Conservation (phyloP, 2,329 filamentous ascomycete genomes). For the Alternaria infectoria region DNA sequence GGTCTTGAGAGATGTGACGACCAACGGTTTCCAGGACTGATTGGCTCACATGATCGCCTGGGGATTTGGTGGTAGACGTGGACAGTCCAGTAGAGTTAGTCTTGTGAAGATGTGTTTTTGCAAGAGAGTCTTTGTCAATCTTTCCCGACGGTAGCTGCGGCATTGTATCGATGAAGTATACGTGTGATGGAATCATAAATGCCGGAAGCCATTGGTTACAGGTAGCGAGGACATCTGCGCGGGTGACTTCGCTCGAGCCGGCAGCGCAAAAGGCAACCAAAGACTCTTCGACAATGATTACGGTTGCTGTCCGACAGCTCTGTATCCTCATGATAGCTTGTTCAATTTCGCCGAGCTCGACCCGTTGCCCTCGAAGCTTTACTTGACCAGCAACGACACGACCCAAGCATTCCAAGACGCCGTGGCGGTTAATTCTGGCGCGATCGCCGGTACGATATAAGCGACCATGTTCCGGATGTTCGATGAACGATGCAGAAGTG, state of each 20-base stretch:
- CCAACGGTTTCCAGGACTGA: constrained; percentile 53
- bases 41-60: constrained; percentile 13
- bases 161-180: constrained; percentile 68
- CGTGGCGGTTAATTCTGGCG: constrained; percentile 70
- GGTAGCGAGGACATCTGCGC: constrained; percentile 58
- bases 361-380: constrained; percentile 82
- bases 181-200: constrained; percentile 82
- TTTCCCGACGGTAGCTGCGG: constrained; percentile 85
- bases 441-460: constrained; percentile 88
- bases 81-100: constrained; percentile 15
- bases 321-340: constrained; percentile 39
- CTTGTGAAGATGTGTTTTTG: constrained; percentile 58
- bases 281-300: constrained; percentile 69
- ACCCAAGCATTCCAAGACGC: constrained; percentile 81
- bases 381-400: constrained; percentile 82
- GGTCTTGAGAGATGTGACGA: constrained; percentile 49
- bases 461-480: constrained; percentile 67
- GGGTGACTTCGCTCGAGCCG: constrained; percentile 50
- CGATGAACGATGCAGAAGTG: constrained; percentile 73
- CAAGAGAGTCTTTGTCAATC: constrained; percentile 71
- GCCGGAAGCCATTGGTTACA: constrained; percentile 79
- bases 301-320: constrained; percentile 67
- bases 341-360: constrained; percentile 73
- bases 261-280: constrained; percentile 78
- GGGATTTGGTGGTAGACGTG: constrained; percentile 8